These are phyloP conservation scores for Didymella lethalis DNA, from an alignment of 2,329 filamentous ascomycete genomes.

Conservation along the genomic window DNA sequence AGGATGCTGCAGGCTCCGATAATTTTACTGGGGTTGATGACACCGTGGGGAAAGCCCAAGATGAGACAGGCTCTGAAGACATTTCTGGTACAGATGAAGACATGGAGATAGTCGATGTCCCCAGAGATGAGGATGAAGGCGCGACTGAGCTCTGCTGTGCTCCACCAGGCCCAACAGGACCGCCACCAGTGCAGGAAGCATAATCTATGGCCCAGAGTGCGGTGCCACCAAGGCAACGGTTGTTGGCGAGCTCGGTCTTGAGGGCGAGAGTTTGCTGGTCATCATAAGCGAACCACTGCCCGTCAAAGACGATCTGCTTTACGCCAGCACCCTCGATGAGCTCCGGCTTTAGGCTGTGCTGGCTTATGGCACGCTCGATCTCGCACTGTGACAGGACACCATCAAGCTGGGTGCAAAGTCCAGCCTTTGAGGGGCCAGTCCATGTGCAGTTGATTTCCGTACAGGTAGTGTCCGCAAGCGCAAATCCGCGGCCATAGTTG, in stretches of 20 bases:
- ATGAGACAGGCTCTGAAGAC: background rate
- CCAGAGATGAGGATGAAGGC: background rate
- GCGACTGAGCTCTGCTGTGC: background rate
- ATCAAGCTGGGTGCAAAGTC: constrained; percentile 32
- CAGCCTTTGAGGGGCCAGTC: constrained; percentile 26
- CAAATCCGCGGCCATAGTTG: constrained; percentile 57
- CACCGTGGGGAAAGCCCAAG: background rate
- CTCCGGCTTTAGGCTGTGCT: constrained; percentile 29
- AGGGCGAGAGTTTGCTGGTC: constrained; percentile 43
- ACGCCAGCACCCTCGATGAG: constrained; percentile 42
- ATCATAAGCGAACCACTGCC: constrained; percentile 55
- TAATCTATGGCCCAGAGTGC: constrained; percentile 36
- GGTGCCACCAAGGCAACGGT: constrained; percentile 37
- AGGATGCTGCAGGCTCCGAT: background rate
- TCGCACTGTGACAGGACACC: constrained; percentile 50
- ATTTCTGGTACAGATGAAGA: background rate
- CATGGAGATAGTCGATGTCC: background rate
- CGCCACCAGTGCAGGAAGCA: constrained; percentile 17
- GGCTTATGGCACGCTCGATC: constrained; percentile 45
- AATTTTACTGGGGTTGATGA: background rate
- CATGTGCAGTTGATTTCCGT: constrained; percentile 32
- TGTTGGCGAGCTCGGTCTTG: constrained; percentile 31
- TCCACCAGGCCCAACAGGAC: background rate
- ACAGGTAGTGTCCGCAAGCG: constrained; percentile 30
- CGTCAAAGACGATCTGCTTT: constrained; percentile 46